Conservation (phyloP, 179 eudicot species). For the Dionaea muscipula region DNA sequence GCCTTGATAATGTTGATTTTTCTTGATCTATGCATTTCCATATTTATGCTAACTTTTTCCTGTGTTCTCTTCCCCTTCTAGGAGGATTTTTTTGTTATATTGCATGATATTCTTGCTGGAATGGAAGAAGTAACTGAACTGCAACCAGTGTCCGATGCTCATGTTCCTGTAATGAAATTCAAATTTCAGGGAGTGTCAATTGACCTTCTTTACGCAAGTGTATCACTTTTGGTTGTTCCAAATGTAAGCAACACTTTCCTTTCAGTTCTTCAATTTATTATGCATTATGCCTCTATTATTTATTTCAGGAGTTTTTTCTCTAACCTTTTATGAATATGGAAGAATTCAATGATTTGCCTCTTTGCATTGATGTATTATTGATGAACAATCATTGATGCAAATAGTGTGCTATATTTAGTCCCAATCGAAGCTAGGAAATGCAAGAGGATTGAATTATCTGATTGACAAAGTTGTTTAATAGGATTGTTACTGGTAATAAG, state of each 20-base stretch:
- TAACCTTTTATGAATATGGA: too few relatives aligned
- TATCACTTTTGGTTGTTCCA: constrained; percentile 48
- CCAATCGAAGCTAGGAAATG: too few relatives aligned
- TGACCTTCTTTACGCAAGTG: constrained; percentile 69
- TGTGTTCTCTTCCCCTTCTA: constrained; percentile 3
- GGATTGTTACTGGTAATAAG: too few relatives aligned
- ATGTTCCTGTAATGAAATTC: constrained; percentile 67
- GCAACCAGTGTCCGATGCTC: constrained; percentile 68
- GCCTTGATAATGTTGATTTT: background rate
- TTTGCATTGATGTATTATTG: too few relatives aligned
- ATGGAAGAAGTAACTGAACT: constrained; percentile 63
- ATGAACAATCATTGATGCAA: too few relatives aligned
- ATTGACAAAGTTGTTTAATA: too few relatives aligned
- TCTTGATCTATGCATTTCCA: background rate
- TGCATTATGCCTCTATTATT: background rate
- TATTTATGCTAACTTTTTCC: background rate
- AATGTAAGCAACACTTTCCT: constrained; percentile 30
- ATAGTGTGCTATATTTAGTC: too few relatives aligned
- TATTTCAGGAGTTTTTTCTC: too few relatives aligned
- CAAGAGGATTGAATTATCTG: too few relatives aligned
- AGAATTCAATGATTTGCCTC: too few relatives aligned
- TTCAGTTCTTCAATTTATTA: background rate
- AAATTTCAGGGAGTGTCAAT: constrained; percentile 60
- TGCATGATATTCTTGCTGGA: constrained; percentile 43
- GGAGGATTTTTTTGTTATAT: constrained; percentile 53